A percentile compares a stretch with the other conserved stretches of the same genome.
Conservation (phyloP, 352 stramenopile genomes). For the Aphanomyces cochlioides region DNA sequence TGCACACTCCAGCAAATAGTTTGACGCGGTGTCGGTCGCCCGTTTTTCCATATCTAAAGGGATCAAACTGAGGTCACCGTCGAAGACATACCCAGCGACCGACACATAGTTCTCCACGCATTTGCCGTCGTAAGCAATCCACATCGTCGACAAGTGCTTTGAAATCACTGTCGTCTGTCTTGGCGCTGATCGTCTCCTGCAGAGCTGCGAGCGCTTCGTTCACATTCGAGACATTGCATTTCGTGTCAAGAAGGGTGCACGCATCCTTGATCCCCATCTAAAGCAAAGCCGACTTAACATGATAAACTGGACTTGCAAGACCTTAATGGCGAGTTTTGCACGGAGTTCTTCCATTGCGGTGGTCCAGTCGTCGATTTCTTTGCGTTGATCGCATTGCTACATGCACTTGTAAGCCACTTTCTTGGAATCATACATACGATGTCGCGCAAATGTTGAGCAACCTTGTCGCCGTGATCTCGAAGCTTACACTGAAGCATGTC, state of each 20-base stretch:
- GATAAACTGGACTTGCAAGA: background rate
- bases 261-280: conserved; percentile 30
- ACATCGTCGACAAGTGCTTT: conserved; percentile 42
- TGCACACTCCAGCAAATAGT: conserved; percentile 65
- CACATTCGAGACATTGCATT: conserved; percentile 28
- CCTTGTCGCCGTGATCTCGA: conserved; percentile 1
- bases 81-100: conserved; percentile 57
- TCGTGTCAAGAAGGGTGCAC: conserved; percentile 26
- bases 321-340: conserved; percentile 10
- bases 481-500: background rate
- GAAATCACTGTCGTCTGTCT: conserved; percentile 26
- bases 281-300: background rate
- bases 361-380: conserved; percentile 13
- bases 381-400: conserved; percentile 15
- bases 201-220: conserved; percentile 37
- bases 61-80: background rate
- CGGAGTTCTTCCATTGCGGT: conserved; percentile 8
- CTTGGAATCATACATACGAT: background rate
- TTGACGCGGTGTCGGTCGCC: conserved; percentile 44
- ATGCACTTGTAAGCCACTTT: background rate
- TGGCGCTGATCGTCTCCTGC: conserved; percentile 24
- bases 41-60: conserved; percentile 67
- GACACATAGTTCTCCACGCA: conserved; percentile 69
- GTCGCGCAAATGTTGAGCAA: conserved; percentile 2
- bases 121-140: conserved; percentile 43